phyloP scores from a whole-genome alignment of 106 monocot species.

The Allium sativum region DNA sequence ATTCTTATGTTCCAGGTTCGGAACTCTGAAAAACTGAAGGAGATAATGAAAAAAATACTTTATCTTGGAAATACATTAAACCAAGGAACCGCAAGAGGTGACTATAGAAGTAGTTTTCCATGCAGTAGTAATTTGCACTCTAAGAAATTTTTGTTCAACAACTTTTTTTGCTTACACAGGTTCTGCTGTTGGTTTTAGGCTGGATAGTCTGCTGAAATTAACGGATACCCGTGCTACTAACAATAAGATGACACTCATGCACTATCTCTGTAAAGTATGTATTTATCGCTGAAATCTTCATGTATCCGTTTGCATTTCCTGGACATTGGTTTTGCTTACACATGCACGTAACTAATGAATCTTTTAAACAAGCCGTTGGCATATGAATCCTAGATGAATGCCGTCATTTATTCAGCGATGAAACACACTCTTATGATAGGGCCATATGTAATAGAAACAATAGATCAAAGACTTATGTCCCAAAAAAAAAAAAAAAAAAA shows the following conservation, averaged over 20 bases:
- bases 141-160: not conserved
- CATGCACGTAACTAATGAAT: no score
- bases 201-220: constrained; percentile 74
- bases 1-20: constrained; percentile 31
- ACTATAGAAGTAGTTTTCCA: not conserved
- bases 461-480: no score
- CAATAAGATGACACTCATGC: constrained; percentile 81
- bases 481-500: no score
- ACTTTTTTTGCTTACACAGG: constrained; percentile 18
- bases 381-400: no score
- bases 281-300: not conserved
- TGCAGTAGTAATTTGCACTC: not conserved
- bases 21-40: constrained; percentile 80
- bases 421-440: no score
- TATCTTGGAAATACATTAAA: constrained; percentile 81
- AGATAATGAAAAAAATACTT: constrained; percentile 89
- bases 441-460: no score
- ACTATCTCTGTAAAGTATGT: constrained; percentile 84
- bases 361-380: no score
- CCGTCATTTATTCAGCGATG: no score
- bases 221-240: constrained; percentile 74
- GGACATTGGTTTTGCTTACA: no score
- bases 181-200: constrained; percentile 51
- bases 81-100: constrained; percentile 95
- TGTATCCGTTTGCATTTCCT: no score